These are phyloP conservation scores for Zygotorulaspora sp. DNA, from an alignment of 805 yeast genomes.

Conservation along the genomic window DNA sequence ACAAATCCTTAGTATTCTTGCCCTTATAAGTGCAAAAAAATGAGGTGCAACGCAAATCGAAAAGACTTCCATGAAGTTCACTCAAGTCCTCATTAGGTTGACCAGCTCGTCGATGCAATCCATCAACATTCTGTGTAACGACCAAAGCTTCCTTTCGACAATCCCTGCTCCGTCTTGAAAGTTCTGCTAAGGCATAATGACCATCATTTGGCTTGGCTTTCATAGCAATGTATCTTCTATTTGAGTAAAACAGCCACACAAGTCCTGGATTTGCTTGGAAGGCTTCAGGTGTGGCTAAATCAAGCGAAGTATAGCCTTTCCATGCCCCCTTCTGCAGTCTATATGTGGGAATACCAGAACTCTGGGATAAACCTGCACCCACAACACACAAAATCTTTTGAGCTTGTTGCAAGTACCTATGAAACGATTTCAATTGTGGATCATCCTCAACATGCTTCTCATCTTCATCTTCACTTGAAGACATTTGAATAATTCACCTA, in stretches of 20 bases:
- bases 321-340: constrained; percentile 72
- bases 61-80: constrained; percentile 77
- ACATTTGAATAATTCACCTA: not conserved
- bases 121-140: constrained; percentile 82
- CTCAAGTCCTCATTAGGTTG: constrained; percentile 50
- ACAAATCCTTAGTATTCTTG: constrained; percentile 48
- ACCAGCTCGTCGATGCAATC: constrained; percentile 60
- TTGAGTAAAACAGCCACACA: constrained; percentile 86
- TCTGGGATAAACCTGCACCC: constrained; percentile 79
- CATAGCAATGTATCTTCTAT: constrained; percentile 60
- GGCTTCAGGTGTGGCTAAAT: constrained; percentile 89
- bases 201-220: constrained; percentile 69
- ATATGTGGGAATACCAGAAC: constrained; percentile 73
- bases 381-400: constrained; percentile 57
- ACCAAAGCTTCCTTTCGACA: constrained; percentile 47
- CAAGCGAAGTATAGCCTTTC: constrained; percentile 73
- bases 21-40: constrained; percentile 65
- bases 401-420: constrained; percentile 43
- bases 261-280: constrained; percentile 76
- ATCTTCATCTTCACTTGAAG: constrained; percentile 2
- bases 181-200: constrained; percentile 62
- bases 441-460: constrained; percentile 7
- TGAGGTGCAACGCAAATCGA: constrained; percentile 67
- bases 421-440: constrained; percentile 40
- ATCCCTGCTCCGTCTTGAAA: constrained; percentile 43